Evolutionary conservation across 164 flowering plant species (phyloP).

Genomic region (Magnolia officinalis): DNA sequence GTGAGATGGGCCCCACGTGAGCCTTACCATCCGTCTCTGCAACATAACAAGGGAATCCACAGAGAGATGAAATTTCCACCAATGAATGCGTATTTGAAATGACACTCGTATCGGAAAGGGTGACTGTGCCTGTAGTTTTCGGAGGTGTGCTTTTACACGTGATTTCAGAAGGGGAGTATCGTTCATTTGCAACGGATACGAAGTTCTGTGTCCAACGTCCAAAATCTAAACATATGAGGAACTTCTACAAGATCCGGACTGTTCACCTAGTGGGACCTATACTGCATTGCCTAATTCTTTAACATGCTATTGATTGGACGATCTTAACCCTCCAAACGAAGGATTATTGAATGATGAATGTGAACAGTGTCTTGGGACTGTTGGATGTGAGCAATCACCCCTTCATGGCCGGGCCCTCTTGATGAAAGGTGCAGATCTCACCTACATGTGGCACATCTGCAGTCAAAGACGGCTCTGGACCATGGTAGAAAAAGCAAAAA

Average conservation of each 20-base stretch:
- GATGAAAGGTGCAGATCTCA: not conserved
- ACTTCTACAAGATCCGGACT: not conserved
- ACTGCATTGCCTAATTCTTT: too few relatives aligned
- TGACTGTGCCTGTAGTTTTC: not conserved
- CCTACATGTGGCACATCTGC: not conserved
- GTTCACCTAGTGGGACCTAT: not conserved
- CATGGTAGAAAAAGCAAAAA: not conserved
- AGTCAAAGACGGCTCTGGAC: not conserved
- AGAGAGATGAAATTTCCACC: not conserved
- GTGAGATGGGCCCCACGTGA: not conserved
- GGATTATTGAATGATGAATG: too few relatives aligned
- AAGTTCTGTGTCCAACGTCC: too few relatives aligned
- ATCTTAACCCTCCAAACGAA: too few relatives aligned
- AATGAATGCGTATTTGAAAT: not conserved
- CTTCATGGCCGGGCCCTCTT: too few relatives aligned
- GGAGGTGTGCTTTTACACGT: conserved; percentile 8
- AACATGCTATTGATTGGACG: too few relatives aligned
- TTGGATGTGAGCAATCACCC: too few relatives aligned
- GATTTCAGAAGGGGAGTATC: not conserved
- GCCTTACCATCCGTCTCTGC: not conserved
- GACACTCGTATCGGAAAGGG: not conserved
- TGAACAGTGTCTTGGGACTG: too few relatives aligned
- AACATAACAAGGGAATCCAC: not conserved
- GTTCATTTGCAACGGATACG: not conserved
- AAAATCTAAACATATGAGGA: too few relatives aligned